phyloP scores from a whole-genome alignment of 2,329 filamentous ascomycete genomes.

The Trichoderma atroviride region DNA sequence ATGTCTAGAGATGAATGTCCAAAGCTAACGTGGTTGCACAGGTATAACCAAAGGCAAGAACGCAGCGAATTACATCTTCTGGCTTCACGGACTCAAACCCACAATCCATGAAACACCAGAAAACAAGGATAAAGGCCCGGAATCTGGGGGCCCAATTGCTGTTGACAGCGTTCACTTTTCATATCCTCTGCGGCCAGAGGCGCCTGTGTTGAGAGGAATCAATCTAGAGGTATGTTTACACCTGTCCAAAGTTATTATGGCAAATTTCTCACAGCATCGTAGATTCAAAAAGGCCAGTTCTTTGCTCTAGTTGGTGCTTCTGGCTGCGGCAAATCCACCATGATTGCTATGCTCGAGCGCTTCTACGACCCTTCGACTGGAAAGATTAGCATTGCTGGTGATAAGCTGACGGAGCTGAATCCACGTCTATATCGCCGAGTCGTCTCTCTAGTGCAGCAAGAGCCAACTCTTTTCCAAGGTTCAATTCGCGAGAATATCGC shows the following conservation, averaged over 20 bases:
- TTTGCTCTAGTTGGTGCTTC: slow-evolving; percentile 58
- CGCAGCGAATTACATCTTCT: slow-evolving; percentile 55
- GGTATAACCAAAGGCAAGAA: slow-evolving; percentile 54
- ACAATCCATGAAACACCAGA: slow-evolving; percentile 46
- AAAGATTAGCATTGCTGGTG: slow-evolving; percentile 49
- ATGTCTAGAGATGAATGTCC: not conserved
- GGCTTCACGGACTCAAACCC: slow-evolving; percentile 48
- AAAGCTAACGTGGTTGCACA: slow-evolving; percentile 15
- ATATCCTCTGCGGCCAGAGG: slow-evolving; percentile 56
- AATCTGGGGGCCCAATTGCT: slow-evolving; percentile 42
- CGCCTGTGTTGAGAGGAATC: slow-evolving; percentile 48
- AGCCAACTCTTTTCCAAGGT: slow-evolving; percentile 72
- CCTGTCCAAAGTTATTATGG: not conserved
- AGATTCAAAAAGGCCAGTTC: slow-evolving; percentile 52
- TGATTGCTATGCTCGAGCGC: slow-evolving; percentile 55
- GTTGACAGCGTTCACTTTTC: slow-evolving; percentile 63
- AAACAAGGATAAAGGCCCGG: slow-evolving; percentile 44
- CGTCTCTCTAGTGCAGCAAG: slow-evolving; percentile 61
- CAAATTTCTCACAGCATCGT: not conserved
- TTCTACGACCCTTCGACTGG: slow-evolving; percentile 51
- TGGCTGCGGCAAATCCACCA: slow-evolving; percentile 64
- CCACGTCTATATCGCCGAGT: slow-evolving; percentile 54
- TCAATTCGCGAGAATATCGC: slow-evolving; percentile 80
- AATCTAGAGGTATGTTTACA: slow-evolving; percentile 37
- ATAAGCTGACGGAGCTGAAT: slow-evolving; percentile 47